phyloP scores from a whole-genome alignment of 306 rosid genomes.

The Quillaja saponaria region DNA sequence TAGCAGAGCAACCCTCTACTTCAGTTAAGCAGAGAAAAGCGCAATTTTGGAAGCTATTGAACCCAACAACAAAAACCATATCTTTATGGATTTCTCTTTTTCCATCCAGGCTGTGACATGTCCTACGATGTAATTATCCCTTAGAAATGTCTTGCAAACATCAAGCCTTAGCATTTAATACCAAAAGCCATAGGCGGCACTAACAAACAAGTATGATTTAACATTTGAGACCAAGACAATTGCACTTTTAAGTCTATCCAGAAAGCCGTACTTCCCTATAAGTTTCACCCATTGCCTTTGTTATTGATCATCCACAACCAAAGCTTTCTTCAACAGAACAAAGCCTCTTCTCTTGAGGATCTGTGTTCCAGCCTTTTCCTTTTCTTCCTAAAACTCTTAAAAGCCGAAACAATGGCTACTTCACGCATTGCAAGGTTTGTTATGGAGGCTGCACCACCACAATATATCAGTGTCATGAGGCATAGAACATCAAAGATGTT shows the following conservation, averaged over 20 bases:
- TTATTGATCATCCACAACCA: slow-evolving; percentile 36
- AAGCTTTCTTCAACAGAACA: slow-evolving; percentile 5
- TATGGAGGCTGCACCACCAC: slow-evolving; percentile 94
- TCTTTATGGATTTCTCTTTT: slow-evolving; percentile 36
- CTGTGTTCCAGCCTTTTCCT: too few species aligned
- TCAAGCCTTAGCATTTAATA: slow-evolving; percentile 31
- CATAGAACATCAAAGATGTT: slow-evolving; percentile 70
- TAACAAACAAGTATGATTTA: slow-evolving; percentile 36
- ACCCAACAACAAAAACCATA: slow-evolving; percentile 49
- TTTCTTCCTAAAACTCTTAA: too few species aligned
- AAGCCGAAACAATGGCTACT: slow-evolving; percentile 54
- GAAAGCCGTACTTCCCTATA: slow-evolving; percentile 31
- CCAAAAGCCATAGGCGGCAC: slow-evolving; percentile 67
- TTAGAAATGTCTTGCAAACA: slow-evolving; percentile 13
- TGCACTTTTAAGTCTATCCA: slow-evolving; percentile 42
- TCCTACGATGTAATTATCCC: slow-evolving; percentile 27
- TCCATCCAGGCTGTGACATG: slow-evolving; percentile 49
- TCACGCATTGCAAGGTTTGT: slow-evolving; percentile 76
- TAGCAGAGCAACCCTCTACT: not conserved
- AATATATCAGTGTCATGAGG: slow-evolving; percentile 80
- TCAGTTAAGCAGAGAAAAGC: slow-evolving; percentile 40
- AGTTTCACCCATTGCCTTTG: slow-evolving; percentile 26
- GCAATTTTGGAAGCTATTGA: slow-evolving; percentile 36
- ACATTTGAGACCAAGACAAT: slow-evolving; percentile 36
- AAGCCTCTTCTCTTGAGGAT: not conserved